Evolutionary conservation across 345 rosid species (phyloP).

Genomic region (Eucalyptus marginata): DNA sequence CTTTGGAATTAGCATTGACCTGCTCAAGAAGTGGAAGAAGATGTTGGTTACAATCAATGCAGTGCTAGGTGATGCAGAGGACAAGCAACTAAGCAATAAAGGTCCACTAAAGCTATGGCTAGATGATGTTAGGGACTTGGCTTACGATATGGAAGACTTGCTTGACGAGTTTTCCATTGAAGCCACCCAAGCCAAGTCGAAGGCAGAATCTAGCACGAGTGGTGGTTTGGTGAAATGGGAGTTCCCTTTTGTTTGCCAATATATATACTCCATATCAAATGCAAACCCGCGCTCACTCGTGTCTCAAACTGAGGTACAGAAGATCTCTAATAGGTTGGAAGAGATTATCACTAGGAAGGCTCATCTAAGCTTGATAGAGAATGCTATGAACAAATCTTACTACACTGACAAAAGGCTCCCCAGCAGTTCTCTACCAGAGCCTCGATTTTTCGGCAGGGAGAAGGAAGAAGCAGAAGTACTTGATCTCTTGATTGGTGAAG

Average conservation of each 20-base stretch:
- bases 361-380: background rate
- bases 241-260: too few species aligned
- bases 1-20: background rate
- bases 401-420: background rate
- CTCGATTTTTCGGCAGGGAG: background rate
- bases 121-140: background rate
- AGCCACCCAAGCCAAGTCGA: background rate
- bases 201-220: background rate
- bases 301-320: background rate
- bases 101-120: background rate
- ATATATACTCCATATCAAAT: too few species aligned
- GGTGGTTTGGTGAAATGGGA: accelerated
- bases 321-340: background rate
- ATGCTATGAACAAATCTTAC: accelerated
- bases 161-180: background rate
- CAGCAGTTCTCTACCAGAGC: accelerated
- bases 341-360: background rate
- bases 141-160: background rate
- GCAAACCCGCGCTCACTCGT: background rate
- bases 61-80: background rate
- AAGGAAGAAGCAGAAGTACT: background rate
- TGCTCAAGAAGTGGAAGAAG: background rate
- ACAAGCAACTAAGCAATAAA: background rate
- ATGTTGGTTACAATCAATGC: background rate
- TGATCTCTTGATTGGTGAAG: background rate